These are phyloP conservation scores for Chenopodium berlandieri DNA, from an alignment of 148 eudicot species.

Conservation along the genomic window DNA sequence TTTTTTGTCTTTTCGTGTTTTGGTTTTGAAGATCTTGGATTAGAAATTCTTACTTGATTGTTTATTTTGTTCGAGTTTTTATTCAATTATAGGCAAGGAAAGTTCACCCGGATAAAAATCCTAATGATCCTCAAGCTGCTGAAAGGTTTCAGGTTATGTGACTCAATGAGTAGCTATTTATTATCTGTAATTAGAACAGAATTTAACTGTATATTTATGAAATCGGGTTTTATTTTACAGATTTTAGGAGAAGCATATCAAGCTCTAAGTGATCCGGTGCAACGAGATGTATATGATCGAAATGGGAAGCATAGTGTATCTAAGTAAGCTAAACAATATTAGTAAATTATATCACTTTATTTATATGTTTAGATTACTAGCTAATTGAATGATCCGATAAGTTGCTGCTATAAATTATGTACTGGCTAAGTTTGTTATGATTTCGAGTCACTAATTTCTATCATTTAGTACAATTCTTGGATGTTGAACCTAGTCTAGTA, in stretches of 20 bases:
- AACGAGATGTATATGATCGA: conserved; percentile 80
- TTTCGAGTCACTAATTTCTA: not conserved
- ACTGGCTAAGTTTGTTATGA: not conserved
- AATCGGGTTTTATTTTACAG: conserved; percentile 31
- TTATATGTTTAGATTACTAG: not conserved
- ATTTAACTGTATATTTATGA: not conserved
- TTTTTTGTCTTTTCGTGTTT: not conserved
- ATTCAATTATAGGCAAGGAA: conserved; percentile 59
- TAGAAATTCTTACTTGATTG: not conserved
- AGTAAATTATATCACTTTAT: conserved; percentile 6
- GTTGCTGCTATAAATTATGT: not conserved
- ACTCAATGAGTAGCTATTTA: not conserved
- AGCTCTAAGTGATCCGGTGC: conserved; percentile 78
- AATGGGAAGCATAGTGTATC: conserved; percentile 79
- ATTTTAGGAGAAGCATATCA: conserved; percentile 93
- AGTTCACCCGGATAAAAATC: conserved; percentile 94
- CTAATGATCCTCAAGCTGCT: conserved; percentile 86
- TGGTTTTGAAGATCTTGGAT: not conserved
- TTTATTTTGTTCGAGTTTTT: not conserved
- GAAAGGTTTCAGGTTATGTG: conserved; percentile 78
- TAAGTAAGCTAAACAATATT: conserved; percentile 40
- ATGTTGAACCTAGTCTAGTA: not conserved
- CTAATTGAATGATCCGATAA: not conserved
- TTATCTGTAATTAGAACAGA: too few species aligned
- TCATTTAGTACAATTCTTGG: too few species aligned